Conservation (phyloP, 2,329 filamentous ascomycete genomes). For the Colletotrichum liaoningense region DNA sequence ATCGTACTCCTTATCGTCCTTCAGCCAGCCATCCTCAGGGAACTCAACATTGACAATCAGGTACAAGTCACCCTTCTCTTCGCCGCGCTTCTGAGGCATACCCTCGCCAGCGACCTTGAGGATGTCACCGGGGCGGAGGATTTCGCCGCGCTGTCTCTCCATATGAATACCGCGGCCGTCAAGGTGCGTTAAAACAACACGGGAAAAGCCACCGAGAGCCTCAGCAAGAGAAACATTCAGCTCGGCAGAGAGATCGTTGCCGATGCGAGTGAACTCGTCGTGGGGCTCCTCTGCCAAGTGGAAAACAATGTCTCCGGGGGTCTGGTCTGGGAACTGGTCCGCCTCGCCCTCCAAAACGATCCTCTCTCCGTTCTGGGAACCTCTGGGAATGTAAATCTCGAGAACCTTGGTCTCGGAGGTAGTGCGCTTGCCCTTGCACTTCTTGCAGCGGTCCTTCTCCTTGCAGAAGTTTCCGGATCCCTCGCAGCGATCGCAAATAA, state of each 20-base stretch:
- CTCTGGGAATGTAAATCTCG: conserved; percentile 94
- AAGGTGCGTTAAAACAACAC: conserved; percentile 90
- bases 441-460: conserved; percentile 98
- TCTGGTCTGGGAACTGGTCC: conserved; percentile 89
- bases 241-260: conserved; percentile 85
- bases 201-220: conserved; percentile 87
- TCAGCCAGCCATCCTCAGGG: conserved; percentile 86
- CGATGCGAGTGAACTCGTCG: conserved; percentile 83
- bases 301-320: conserved; percentile 94
- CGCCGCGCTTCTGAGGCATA: conserved; percentile 92
- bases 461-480: conserved; percentile 90
- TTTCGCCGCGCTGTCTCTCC: conserved; percentile 81
- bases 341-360: conserved; percentile 94
- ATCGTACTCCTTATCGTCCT: conserved; percentile 76
- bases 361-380: conserved; percentile 86
- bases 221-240: conserved; percentile 86
- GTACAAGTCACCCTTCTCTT: conserved; percentile 87
- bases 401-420: conserved; percentile 91
- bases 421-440: conserved; percentile 94
- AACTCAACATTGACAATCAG: conserved; percentile 88
- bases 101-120: conserved; percentile 90
- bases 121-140: conserved; percentile 85
- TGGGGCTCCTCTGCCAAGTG: conserved; percentile 85
- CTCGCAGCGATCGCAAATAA: conserved; percentile 84
- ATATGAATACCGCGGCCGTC: conserved; percentile 92